These are phyloP conservation scores for Ophiosphaerella korrae DNA, from an alignment of 2,329 filamentous ascomycete species.

Conservation along the genomic window DNA sequence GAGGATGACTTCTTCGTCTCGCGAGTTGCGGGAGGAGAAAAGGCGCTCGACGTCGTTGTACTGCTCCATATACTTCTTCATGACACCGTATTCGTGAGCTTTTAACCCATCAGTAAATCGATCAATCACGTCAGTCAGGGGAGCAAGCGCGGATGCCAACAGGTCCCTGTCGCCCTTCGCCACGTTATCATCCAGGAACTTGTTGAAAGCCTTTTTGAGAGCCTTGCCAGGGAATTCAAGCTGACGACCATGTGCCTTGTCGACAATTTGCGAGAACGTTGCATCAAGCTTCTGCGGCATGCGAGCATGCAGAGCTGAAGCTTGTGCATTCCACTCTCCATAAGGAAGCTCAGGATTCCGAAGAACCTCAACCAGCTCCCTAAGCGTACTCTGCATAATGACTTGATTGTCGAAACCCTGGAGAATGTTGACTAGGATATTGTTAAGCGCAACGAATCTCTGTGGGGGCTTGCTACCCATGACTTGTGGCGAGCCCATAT, in stretches of 20 bases:
- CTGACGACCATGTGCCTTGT: conserved; percentile 76
- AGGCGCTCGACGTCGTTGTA: conserved; percentile 85
- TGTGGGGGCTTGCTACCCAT: conserved; percentile 91
- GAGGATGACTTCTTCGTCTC: conserved; percentile 92
- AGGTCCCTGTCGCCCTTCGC: conserved; percentile 72
- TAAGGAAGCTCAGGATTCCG: conserved; percentile 90
- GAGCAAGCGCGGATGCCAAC: conserved; percentile 73
- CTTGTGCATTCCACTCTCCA: conserved; percentile 94
- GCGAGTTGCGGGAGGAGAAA: conserved; percentile 81
- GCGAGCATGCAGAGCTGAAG: conserved; percentile 92
- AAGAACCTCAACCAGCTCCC: conserved; percentile 87
- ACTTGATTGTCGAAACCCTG: conserved; percentile 96
- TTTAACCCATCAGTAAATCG: conserved; percentile 88
- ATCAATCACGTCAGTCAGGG: conserved; percentile 77
- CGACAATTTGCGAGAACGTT: conserved; percentile 81
- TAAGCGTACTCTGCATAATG: conserved; percentile 86
- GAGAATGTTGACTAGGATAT: conserved; percentile 84
- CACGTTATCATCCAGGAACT: conserved; percentile 88
- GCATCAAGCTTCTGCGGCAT: conserved; percentile 94
- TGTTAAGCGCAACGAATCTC: conserved; percentile 76
- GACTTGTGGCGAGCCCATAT: conserved; percentile 83
- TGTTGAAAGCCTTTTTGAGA: conserved; percentile 79
- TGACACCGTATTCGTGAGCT: conserved; percentile 83
- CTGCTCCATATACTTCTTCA: conserved; percentile 76
- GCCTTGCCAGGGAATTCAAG: conserved; percentile 91